Evolutionary conservation across 2,329 filamentous ascomycete species (phyloP), one percentile per base, ranked within the genome.

Genomic region (Paecilomyces formosus): DNA sequence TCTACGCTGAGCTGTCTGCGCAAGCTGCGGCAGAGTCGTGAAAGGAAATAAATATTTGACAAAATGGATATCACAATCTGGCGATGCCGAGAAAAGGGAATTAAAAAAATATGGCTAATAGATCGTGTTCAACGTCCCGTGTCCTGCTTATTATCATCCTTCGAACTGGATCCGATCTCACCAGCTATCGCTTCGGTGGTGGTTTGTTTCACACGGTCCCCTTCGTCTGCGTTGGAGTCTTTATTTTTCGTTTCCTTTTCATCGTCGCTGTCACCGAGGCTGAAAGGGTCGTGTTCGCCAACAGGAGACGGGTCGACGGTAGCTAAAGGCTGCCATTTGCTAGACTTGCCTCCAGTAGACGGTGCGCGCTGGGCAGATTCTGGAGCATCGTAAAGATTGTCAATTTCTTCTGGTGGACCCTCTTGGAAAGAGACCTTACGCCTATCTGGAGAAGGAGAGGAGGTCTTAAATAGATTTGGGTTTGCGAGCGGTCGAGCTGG

Each of bases 281-380:
- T 97, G 77, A 99, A 99, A 0, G 94, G 94, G 70, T 99, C 94
- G 67, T 96, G 93, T 65, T 97, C 92, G 18, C 84, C 82, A 61
- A 96, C 88, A 13, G 93, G 92, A 62, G 85, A 88, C 1, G 92
- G 91, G 63, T 95, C 90, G 13, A 97, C 86, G 0, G 88, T 83
- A 12, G 92, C 91, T 66, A 99, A 79, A 9, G 94, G 93, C 74
- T 99, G 93, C 94, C 94, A 99, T 78, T 99, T 99, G 82, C 92
- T 97, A 53, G 84, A 76, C 77, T 92, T 94, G 64, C 78, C 76
- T 54, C 81, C 79, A n/a, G 68, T 65, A 3, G 72, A 68, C 54
- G 78, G 72, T 65, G 75, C 70, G 81, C 85, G 74, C 81, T 85
- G 64, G 78, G 79, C 28, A 74, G 80, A 56, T 78, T 76, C 71